Evolutionary conservation across 2,329 filamentous ascomycete species (phyloP).

Genomic region (Alternaria sp.): DNA sequence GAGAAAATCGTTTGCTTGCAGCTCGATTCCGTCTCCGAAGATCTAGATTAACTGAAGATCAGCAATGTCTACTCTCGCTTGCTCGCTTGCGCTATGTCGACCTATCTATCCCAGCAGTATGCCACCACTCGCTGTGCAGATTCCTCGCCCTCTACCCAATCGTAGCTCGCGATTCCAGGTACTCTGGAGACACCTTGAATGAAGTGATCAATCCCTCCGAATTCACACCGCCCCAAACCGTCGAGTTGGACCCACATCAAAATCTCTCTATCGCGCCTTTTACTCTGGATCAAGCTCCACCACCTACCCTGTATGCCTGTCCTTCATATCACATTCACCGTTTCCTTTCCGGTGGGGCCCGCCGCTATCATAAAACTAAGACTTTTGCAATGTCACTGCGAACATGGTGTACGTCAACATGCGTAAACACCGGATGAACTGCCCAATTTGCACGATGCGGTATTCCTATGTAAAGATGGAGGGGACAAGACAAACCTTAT

Average conservation of each 20-base stretch:
- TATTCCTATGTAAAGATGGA: background rate
- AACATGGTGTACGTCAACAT: background rate
- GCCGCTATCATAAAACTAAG: too few relatives aligned
- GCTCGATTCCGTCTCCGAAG: background rate
- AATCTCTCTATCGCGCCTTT: slow-evolving; percentile 16
- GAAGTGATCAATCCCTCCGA: background rate
- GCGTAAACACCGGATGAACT: background rate
- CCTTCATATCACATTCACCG: slow-evolving; percentile 1
- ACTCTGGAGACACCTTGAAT: background rate
- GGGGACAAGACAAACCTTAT: background rate
- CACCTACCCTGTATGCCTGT: background rate
- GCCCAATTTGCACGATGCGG: background rate
- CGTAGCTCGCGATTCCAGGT: slow-evolving; percentile 7
- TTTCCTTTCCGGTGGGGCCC: too few relatives aligned
- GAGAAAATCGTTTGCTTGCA: slow-evolving; percentile 18
- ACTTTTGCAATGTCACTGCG: slow-evolving; percentile 2
- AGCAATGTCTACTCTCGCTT: background rate
- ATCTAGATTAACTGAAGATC: background rate
- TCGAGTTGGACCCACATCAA: slow-evolving; percentile 18
- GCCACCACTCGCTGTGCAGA: background rate
- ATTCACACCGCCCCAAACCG: slow-evolving; percentile 10
- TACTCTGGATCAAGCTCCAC: slow-evolving; percentile 10
- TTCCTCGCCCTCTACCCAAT: background rate
- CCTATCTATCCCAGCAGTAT: slow-evolving; percentile 1
- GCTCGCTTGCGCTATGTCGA: slow-evolving; percentile 7